Conservation (phyloP, 108 stramenopile genomes). For the Pseudonitzschia pungens region DNA sequence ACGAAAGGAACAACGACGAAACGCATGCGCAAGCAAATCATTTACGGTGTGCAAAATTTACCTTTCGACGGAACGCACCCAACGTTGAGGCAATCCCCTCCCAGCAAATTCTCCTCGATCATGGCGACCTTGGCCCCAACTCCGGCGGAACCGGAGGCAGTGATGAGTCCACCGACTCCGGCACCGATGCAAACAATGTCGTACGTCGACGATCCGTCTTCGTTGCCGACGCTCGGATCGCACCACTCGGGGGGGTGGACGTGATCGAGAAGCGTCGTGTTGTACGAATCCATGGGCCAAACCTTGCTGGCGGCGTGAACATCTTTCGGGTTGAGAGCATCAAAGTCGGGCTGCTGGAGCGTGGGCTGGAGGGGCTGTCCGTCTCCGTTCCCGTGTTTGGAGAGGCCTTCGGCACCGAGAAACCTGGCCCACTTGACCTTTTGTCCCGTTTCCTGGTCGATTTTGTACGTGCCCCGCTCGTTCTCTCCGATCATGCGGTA, state of each 20-base stretch:
- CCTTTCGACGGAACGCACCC: slow-evolving; percentile 70
- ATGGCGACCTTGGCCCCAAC: slow-evolving; percentile 78
- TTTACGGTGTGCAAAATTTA: not conserved
- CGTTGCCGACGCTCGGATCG: slow-evolving; percentile 45
- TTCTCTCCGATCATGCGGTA: slow-evolving; percentile 55
- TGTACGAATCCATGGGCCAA: slow-evolving; percentile 76
- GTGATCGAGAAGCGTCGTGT: slow-evolving; percentile 58
- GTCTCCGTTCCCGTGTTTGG: not conserved
- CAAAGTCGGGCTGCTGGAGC: slow-evolving; percentile 41
- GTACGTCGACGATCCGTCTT: slow-evolving; percentile 45
- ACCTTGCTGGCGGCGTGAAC: slow-evolving; percentile 50
- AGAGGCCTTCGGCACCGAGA: slow-evolving; percentile 30
- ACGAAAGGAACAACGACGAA: no score
- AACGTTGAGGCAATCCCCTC: slow-evolving; percentile 89
- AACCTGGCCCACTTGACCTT: slow-evolving; percentile 53
- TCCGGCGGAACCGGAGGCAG: slow-evolving; percentile 69
- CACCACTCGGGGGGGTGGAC: slow-evolving; percentile 78
- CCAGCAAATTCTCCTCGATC: slow-evolving; percentile 83
- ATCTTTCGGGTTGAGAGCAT: slow-evolving; percentile 46
- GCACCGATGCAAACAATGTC: slow-evolving; percentile 83
- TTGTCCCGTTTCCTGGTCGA: slow-evolving; percentile 42
- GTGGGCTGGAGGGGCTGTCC: slow-evolving; percentile 26
- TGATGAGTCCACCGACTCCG: slow-evolving; percentile 76
- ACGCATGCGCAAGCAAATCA: no score
- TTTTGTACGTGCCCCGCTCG: slow-evolving; percentile 43